Evolutionary conservation across 1,284 basidiomycete species (phyloP).

Genomic region (Cutaneotrichosporon sp.): DNA sequence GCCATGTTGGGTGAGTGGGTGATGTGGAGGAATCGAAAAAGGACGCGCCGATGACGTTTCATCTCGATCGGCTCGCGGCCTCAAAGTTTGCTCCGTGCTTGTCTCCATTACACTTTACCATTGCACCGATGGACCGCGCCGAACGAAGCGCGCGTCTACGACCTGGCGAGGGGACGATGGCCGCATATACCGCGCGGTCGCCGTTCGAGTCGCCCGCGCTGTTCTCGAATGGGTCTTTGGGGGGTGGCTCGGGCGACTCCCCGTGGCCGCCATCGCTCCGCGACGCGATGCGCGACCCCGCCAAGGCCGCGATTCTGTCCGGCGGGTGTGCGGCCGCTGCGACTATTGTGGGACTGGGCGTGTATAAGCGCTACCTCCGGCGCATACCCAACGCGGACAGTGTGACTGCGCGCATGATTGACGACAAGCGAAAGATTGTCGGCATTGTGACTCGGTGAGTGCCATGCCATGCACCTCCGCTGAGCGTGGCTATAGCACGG

Average conservation of each 20-base stretch:
- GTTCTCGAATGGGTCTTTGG: no score
- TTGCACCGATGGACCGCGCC: background rate
- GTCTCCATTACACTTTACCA: background rate
- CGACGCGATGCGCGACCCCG: constrained; percentile 25
- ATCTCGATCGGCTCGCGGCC: no score
- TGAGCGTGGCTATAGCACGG: no score
- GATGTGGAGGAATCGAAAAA: constrained; percentile 5
- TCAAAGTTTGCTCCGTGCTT: no score
- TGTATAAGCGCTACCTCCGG: constrained; percentile 53
- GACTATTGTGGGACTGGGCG: constrained; percentile 47
- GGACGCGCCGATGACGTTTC: constrained; percentile 5
- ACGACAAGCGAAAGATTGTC: constrained; percentile 60
- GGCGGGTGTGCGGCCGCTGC: constrained; percentile 42
- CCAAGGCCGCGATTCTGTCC: constrained; percentile 32
- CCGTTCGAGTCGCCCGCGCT: background rate
- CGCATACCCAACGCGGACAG: constrained; percentile 61
- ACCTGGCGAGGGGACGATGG: background rate
- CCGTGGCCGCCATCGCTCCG: background rate
- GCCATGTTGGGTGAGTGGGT: background rate
- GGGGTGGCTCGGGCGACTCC: no score
- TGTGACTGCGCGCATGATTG: constrained; percentile 59
- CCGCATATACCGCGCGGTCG: background rate
- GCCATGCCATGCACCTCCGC: background rate
- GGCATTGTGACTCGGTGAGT: constrained; percentile 68
- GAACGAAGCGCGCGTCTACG: background rate